Evolutionary conservation across 2,329 filamentous ascomycete genomes (phyloP), one percentile per base, ranked within the genome.

Genomic region (Microsporum audouinii): DNA sequence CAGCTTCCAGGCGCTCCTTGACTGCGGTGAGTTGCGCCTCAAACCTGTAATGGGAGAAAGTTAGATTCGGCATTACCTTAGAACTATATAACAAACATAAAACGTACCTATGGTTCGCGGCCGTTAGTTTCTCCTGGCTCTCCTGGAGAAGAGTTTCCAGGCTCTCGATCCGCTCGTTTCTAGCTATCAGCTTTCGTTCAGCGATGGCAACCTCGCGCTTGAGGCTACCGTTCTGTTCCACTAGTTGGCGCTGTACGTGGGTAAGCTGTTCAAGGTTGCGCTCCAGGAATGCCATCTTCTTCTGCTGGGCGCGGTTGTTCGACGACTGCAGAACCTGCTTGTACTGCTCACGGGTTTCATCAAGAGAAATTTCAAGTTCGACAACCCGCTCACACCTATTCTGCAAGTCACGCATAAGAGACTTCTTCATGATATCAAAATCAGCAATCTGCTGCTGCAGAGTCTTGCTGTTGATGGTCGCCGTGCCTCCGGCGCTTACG

Each of bases 371-470:
- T 76, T 99, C 94, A 33, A 99, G 85, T 79, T 99, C 94, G 17
- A 99, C 94, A 38, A 99, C 91, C 66, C 94, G 87, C 79, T 99
- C 94, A 75, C 94, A 99, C 64, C 94, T 88, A 79, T 99, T 97
- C 76, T 99, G 94, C 66, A 99, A 80, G 76, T 99, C 94, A 62
- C 94, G 89, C 94, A 99, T 99, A 67, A 99, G 81, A 66, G 89
- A 95, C 84, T 99, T 99, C 85, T 99, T 99, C 91, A 99, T 99
- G 63, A 90, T 88, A 75, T 99, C 94, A 69, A 99, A 99, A 73
- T 99, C 94, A 62, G 92, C 89, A 75, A 99, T 95, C 77, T 97
- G 94, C 78, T 99, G 92, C 73, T 95, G 91, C 51, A 97, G 84
- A 10, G 90, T 95, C 82, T 96, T 96, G 80, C 88, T 88, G 69